Conservation (phyloP, 1,284 basidiomycete genomes). For the Irpex sp. region DNA sequence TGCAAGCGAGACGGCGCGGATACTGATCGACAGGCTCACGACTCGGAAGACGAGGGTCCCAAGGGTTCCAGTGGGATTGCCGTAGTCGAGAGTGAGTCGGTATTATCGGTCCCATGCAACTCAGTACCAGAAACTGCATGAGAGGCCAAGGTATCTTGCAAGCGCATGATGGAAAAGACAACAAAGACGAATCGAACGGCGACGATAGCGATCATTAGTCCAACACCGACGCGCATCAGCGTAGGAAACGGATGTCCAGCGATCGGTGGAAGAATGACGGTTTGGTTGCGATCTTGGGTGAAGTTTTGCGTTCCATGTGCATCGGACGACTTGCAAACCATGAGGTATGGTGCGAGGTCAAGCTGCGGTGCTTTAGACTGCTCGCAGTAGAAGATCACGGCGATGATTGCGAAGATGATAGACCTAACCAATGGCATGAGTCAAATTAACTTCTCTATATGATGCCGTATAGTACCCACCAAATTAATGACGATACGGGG, state of each 20-base stretch:
- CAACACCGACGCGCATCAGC: neutral
- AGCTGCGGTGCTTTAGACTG: neutral
- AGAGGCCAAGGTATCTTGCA: neutral
- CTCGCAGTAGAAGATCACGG: neutral
- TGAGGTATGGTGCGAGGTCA: neutral
- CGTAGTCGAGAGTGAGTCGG: too few species aligned
- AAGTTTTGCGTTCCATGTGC: neutral
- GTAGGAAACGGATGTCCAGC: neutral
- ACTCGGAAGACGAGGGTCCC: too few species aligned
- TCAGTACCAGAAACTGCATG: neutral
- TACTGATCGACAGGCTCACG: too few species aligned
- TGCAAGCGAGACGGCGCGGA: too few species aligned
- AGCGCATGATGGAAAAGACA: neutral
- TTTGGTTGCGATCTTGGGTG: neutral
- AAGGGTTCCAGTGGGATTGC: too few species aligned
- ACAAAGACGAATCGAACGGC: neutral
- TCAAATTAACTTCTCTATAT: neutral
- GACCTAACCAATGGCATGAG: neutral
- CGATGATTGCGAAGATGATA: neutral
- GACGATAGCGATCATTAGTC: neutral
- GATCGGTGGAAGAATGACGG: neutral
- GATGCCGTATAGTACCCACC: neutral
- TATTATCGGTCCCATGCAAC: too few species aligned
- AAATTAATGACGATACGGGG: neutral
- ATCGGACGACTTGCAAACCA: neutral